phyloP scores from a whole-genome alignment of 73 alveolate genomes.

The Paramecium primaurelia region DNA sequence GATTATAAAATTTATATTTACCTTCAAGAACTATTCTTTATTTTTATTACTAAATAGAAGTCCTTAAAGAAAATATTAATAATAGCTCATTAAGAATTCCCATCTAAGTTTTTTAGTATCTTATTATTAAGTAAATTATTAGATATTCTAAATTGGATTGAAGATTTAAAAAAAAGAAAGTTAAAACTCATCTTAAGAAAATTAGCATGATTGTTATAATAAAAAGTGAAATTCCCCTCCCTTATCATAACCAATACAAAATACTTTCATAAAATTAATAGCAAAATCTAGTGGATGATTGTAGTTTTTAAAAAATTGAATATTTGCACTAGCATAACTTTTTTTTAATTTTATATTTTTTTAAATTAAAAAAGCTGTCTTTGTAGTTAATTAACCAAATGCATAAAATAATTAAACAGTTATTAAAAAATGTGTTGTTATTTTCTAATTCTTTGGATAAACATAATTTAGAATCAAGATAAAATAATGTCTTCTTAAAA shows the following conservation, averaged over 20 bases:
- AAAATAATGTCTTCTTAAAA: not conserved
- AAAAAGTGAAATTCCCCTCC: constrained; percentile 70
- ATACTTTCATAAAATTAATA: not conserved
- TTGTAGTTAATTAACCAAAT: not conserved
- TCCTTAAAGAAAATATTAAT: not conserved
- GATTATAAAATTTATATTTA: no score
- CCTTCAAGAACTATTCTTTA: no score
- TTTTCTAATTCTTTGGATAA: not conserved
- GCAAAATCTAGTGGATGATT: not conserved
- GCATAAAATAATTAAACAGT: not conserved
- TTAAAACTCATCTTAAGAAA: not conserved
- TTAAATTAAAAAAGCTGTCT: not conserved
- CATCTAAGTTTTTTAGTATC: constrained; percentile 38
- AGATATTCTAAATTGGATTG: not conserved
- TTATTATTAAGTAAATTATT: constrained; percentile 36
- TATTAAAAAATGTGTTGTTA: not conserved
- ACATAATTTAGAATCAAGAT: not conserved
- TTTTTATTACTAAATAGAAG: not conserved
- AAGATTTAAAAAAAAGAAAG: constrained; percentile 64
- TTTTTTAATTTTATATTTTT: not conserved
- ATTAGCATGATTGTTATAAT: constrained; percentile 82
- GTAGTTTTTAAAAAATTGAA: not conserved
- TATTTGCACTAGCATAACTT: not conserved
- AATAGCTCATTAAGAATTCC: not conserved
- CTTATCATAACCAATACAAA: not conserved